A percentile compares a stretch with the other conserved stretches of the same genome.
Conservation (phyloP, 129 eudicot genomes). For the Ambrosia artemisiifolia region DNA sequence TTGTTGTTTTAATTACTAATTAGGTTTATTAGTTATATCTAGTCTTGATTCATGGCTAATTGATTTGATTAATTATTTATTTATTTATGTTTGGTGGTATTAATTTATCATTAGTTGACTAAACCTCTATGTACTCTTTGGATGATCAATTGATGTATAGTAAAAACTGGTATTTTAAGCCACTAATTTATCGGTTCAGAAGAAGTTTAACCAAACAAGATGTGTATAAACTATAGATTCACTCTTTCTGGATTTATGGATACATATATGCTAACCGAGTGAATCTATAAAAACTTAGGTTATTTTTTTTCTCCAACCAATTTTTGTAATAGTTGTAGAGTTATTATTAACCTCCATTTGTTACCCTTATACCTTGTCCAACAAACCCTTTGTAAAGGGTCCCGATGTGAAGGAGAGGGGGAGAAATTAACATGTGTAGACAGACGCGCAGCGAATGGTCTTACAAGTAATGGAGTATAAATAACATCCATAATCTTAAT, state of each 20-base stretch:
- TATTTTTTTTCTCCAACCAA: neutral
- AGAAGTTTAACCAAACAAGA: constrained; percentile 22
- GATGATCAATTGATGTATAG: neutral
- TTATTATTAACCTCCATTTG: constrained; percentile 32
- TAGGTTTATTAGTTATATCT: constrained; percentile 25
- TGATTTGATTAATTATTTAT: constrained; percentile 36
- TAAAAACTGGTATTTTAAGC: constrained; percentile 7
- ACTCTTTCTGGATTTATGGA: constrained; percentile 21
- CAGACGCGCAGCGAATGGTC: neutral
- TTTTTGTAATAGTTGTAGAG: constrained; percentile 26
- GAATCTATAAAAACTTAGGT: neutral
- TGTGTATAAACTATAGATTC: neutral
- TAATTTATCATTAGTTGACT: constrained; percentile 10
- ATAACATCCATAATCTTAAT: neutral
- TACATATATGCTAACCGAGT: constrained; percentile 24
- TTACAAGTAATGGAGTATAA: constrained; percentile 18
- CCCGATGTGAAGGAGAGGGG: no score
- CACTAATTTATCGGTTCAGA: constrained; percentile 3
- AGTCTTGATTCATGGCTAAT: constrained; percentile 32
- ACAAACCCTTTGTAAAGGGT: no score
- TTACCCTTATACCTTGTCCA: neutral
- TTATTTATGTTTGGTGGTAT: constrained; percentile 30
- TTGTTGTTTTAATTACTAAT: constrained; percentile 2
- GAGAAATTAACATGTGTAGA: no score
- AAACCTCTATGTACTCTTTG: constrained; percentile 5